Evolutionary conservation across 805 yeast species (phyloP).

Genomic region (Candida khao-thaluensis): DNA sequence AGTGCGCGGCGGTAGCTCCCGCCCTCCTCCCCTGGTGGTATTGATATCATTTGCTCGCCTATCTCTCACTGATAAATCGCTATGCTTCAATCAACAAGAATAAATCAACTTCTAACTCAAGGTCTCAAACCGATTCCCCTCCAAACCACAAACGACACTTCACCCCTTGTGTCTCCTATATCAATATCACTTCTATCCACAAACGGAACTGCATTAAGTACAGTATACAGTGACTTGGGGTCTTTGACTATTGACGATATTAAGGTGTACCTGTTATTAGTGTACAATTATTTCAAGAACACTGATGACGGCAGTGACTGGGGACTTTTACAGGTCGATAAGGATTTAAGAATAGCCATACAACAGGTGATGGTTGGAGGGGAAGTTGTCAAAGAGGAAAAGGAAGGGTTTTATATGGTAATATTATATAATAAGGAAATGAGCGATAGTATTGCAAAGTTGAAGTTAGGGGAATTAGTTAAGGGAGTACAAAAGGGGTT

Average conservation of each 20-base stretch:
- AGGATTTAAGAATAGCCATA: slow-evolving; percentile 26
- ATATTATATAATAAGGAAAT: slow-evolving; percentile 30
- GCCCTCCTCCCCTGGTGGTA: too few relatives aligned
- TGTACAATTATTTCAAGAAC: slow-evolving; percentile 24
- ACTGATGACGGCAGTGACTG: slow-evolving; percentile 8
- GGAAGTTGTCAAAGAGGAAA: slow-evolving; percentile 7
- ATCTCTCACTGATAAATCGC: too few relatives aligned
- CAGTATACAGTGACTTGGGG: slow-evolving; percentile 26
- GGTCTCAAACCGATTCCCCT: slow-evolving; percentile 22
- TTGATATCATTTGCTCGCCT: too few relatives aligned
- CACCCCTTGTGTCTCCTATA: slow-evolving; percentile 20
- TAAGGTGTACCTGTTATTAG: slow-evolving; percentile 36
- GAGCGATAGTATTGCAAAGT: slow-evolving; percentile 35
- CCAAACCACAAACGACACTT: slow-evolving; percentile 5
- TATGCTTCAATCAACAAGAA: slow-evolving; percentile 44
- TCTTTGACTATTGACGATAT: slow-evolving; percentile 26
- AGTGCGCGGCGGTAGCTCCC: too few relatives aligned
- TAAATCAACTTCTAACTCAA: slow-evolving; percentile 34
- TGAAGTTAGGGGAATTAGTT: slow-evolving; percentile 32
- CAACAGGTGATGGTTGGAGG: slow-evolving; percentile 17
- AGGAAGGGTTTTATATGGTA: slow-evolving; percentile 24
- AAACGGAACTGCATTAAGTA: slow-evolving; percentile 40
- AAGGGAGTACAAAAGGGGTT: slow-evolving; percentile 33
- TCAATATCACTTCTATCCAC: slow-evolving; percentile 35
- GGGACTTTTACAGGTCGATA: slow-evolving; percentile 23